Conservation (phyloP, 106 monocot genomes). For the Dioscorea dumetorum region DNA sequence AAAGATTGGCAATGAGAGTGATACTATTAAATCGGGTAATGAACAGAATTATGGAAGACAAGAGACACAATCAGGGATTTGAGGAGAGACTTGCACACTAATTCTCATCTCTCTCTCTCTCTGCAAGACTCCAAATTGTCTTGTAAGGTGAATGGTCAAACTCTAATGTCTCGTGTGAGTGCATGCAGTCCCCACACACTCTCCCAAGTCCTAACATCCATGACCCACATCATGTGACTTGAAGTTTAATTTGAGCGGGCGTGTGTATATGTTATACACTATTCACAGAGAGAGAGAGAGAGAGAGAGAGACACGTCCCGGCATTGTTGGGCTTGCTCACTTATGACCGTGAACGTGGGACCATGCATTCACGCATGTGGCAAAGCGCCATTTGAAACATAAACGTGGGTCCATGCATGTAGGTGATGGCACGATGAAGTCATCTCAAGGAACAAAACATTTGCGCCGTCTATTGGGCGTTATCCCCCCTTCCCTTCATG, state of each 20-base stretch:
- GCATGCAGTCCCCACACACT: not conserved
- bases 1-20: too few relatives aligned
- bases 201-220: not conserved
- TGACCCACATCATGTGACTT: not conserved
- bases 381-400: too few relatives aligned
- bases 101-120: not conserved
- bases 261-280: not conserved
- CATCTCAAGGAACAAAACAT: too few relatives aligned
- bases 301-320: not conserved
- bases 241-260: not conserved
- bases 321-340: not conserved
- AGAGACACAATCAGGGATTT: not conserved
- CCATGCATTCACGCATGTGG: too few relatives aligned
- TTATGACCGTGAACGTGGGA: too few relatives aligned
- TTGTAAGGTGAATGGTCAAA: not conserved
- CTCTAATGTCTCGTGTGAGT: not conserved
- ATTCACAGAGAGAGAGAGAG: not conserved
- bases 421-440: too few relatives aligned
- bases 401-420: too few relatives aligned
- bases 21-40: not conserved
- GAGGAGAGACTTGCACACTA: not conserved
- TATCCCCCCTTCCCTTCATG: too few relatives aligned
- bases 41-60: not conserved
- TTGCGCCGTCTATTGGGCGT: too few relatives aligned
- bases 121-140: not conserved